These are phyloP conservation scores for Colletotrichum sansevieriae DNA, from an alignment of 2,329 filamentous ascomycete species.

Conservation along the genomic window DNA sequence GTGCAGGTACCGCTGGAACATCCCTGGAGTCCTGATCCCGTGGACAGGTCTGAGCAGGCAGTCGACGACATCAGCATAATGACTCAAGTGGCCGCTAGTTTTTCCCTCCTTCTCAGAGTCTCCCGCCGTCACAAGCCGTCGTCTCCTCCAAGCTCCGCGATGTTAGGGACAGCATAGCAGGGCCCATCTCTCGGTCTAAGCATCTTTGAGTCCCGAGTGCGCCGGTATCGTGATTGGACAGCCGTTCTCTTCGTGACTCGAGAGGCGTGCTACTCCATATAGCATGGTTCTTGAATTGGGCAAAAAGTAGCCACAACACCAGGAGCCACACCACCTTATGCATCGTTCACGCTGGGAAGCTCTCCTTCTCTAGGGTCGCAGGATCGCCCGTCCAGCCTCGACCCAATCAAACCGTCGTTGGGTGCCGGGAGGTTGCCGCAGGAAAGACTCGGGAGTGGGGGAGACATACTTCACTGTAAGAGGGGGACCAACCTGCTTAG, in stretches of 20 bases:
- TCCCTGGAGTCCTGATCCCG: conserved; percentile 29
- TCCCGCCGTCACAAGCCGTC: conserved; percentile 14
- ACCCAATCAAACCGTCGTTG: conserved; percentile 20
- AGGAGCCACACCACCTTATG: conserved; percentile 36
- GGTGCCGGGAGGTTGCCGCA: conserved; percentile 20
- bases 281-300: conserved; percentile 26
- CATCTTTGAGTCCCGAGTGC: conserved; percentile 29
- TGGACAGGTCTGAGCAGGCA: conserved; percentile 28
- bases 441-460: conserved; percentile 19
- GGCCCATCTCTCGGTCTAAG: conserved; percentile 15
- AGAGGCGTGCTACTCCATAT: conserved; percentile 20
- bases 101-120: conserved; percentile 10
- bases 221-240: conserved; percentile 36
- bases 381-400: conserved; percentile 9
- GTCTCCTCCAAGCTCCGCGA: conserved; percentile 14
- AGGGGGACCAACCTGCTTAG: conserved; percentile 27
- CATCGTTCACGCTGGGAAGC: conserved; percentile 19
- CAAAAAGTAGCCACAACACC: conserved; percentile 31
- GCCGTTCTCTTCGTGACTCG: conserved; percentile 20
- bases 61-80: conserved; percentile 19
- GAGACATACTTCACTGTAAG: not conserved
- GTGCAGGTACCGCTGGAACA: conserved; percentile 34
- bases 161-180: conserved; percentile 12
- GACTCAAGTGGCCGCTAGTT: conserved; percentile 3
- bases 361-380: conserved; percentile 18